Evolutionary conservation across 768 basidiomycete genomes (phyloP).

Genomic region (Lactarius indigo): DNA sequence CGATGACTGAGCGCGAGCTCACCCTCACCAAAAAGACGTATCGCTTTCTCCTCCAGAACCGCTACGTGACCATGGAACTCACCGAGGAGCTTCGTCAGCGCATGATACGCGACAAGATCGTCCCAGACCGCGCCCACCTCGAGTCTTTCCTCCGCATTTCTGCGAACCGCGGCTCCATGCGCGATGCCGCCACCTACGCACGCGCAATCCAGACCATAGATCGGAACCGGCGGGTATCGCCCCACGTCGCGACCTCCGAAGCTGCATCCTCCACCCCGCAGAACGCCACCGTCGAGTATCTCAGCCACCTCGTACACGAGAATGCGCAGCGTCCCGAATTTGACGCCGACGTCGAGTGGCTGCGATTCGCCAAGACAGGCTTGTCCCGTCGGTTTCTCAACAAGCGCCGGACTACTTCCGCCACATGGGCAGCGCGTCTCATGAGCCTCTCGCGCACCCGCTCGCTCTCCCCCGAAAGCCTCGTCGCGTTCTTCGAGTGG

Average conservation of each 20-base stretch:
- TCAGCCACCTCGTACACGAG: conserved; percentile 19
- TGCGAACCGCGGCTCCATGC: conserved; percentile 42
- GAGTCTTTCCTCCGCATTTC: conserved; percentile 49
- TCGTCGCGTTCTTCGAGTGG: conserved; percentile 40
- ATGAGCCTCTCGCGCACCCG: conserved; percentile 10
- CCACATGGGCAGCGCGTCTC: conserved; percentile 19
- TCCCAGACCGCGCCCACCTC: conserved; percentile 42
- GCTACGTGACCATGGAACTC: conserved; percentile 49
- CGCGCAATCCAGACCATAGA: conserved; percentile 37
- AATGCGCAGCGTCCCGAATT: background rate
- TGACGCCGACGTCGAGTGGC: conserved; percentile 14
- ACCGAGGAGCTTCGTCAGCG: conserved; percentile 44
- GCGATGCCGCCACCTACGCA: conserved; percentile 40
- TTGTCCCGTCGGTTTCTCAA: conserved; percentile 7
- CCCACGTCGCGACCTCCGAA: background rate
- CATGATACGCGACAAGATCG: conserved; percentile 40
- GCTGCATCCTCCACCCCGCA: background rate
- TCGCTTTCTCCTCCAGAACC: conserved; percentile 32
- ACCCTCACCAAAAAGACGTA: conserved; percentile 15
- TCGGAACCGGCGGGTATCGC: conserved; percentile 5
- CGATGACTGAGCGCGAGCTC: conserved; percentile 21
- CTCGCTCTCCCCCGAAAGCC: conserved; percentile 28
- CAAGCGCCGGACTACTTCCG: background rate
- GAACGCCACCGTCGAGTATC: conserved; percentile 9
- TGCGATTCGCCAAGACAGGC: background rate